A percentile compares a stretch with the other conserved stretches of the same genome.
phyloP scores from a whole-genome alignment of 345 rosid genomes.

The Sonneratia caseolaris region DNA sequence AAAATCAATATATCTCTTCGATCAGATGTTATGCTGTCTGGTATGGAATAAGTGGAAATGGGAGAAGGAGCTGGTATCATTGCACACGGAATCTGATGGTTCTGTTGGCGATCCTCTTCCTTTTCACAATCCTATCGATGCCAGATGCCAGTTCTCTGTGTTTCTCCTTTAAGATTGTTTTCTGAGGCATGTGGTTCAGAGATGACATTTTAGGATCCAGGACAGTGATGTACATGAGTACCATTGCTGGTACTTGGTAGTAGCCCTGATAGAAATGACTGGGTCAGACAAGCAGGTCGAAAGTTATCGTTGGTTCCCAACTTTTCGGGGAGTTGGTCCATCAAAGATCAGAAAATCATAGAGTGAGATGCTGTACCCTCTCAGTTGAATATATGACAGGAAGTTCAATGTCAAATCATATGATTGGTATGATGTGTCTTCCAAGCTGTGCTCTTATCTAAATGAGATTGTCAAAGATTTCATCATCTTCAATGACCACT shows the following conservation, averaged over 20 bases:
- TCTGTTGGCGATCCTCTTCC: not conserved
- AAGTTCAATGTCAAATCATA: not conserved
- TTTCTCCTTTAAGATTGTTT: conserved; percentile 43
- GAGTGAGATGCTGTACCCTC: not conserved
- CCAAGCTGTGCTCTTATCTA: no score
- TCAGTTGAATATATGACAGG: not conserved
- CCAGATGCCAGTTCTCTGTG: not conserved
- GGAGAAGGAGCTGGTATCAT: no score
- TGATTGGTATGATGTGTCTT: not conserved
- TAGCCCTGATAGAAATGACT: conserved; percentile 14
- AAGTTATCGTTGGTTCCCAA: conserved; percentile 32
- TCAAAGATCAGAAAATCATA: not conserved
- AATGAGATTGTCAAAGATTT: no score
- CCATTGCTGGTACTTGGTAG: conserved; percentile 11
- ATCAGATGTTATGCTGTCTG: not conserved
- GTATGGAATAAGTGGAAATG: not conserved
- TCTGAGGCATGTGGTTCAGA: conserved; percentile 74
- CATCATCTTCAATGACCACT: not conserved
- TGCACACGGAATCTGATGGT: not conserved
- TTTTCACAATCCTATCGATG: not conserved
- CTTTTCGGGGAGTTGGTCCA: not conserved
- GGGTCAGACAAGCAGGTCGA: conserved; percentile 21
- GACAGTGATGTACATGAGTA: conserved; percentile 69
- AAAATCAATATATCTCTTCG: not conserved
- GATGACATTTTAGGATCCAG: conserved; percentile 72